These are phyloP conservation scores for Scutellaria baicalensis DNA, from an alignment of 257 asterid genomes.

Conservation along the genomic window DNA sequence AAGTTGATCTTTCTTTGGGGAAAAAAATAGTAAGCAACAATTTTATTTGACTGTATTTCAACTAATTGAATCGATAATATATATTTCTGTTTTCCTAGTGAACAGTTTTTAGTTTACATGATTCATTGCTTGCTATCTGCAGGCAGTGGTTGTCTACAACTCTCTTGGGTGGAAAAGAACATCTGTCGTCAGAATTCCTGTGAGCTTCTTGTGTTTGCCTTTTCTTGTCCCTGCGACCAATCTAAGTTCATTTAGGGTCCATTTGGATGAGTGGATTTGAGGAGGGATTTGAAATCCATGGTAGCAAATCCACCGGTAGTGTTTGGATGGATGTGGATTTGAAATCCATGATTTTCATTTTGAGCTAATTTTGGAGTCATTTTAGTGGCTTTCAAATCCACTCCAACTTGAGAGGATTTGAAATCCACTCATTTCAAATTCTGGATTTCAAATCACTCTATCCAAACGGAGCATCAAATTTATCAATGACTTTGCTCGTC, in stretches of 20 bases:
- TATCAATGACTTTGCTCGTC: neutral
- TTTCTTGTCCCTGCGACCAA: neutral
- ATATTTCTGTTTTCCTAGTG: neutral
- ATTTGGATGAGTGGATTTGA: no score
- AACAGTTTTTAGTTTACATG: neutral
- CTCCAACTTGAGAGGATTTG: no score
- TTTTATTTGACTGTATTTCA: neutral
- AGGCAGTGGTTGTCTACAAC: constrained; percentile 86
- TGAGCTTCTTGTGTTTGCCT: constrained; percentile 33
- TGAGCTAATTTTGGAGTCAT: no score
- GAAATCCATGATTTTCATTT: no score
- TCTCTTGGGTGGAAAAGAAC: constrained; percentile 90
- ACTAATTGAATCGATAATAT: neutral
- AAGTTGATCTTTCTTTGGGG: constrained; percentile 61
- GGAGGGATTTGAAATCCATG: no score
- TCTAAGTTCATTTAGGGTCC: neutral
- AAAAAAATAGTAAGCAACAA: constrained; percentile 59
- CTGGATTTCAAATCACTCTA: no score
- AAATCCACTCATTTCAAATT: no score
- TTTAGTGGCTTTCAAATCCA: no score
- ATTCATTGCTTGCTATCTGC: constrained; percentile 5
- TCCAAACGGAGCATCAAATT: no score
- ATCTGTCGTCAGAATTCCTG: constrained; percentile 77
- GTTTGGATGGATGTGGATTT: no score
- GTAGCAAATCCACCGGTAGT: no score